Evolutionary conservation across 371 early-diverging fungal species (phyloP).

Genomic region (Mycotypha africana): DNA sequence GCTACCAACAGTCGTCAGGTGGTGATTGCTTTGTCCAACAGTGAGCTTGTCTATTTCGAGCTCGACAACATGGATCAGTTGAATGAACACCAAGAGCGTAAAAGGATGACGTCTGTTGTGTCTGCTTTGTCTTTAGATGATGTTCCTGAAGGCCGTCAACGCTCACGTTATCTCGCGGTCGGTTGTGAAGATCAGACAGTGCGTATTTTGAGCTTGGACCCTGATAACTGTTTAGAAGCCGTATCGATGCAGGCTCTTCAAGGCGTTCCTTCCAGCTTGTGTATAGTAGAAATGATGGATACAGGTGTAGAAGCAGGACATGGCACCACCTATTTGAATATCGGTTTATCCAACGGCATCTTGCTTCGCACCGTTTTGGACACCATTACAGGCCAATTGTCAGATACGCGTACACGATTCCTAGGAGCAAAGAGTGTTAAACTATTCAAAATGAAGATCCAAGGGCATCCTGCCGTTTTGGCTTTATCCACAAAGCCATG

Average conservation of each 20-base stretch:
- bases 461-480: slow-evolving; percentile 70
- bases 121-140: slow-evolving; percentile 76
- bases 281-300: slow-evolving; percentile 76
- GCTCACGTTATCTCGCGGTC: slow-evolving; percentile 81
- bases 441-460: slow-evolving; percentile 63
- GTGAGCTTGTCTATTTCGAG: slow-evolving; percentile 92
- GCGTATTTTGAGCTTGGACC: slow-evolving; percentile 82
- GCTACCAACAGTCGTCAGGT: slow-evolving; percentile 83
- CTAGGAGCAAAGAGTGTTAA: slow-evolving; percentile 84
- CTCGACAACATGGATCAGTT: slow-evolving; percentile 81
- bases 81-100: slow-evolving; percentile 82
- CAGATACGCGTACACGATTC: slow-evolving; percentile 85
- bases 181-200: slow-evolving; percentile 94
- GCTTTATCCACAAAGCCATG: slow-evolving; percentile 88
- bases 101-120: slow-evolving; percentile 67
- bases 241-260: slow-evolving; percentile 76
- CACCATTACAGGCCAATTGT: slow-evolving; percentile 75
- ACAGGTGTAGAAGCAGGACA: slow-evolving; percentile 50
- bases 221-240: slow-evolving; percentile 71
- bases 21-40: slow-evolving; percentile 77
- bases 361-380: slow-evolving; percentile 86
- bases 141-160: slow-evolving; percentile 75
- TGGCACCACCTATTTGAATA: slow-evolving; percentile 76
- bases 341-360: slow-evolving; percentile 89
- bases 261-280: slow-evolving; percentile 51